These are phyloP conservation scores for Carnegiea gigantea DNA, from an alignment of 179 eudicot genomes.

Conservation along the genomic window DNA sequence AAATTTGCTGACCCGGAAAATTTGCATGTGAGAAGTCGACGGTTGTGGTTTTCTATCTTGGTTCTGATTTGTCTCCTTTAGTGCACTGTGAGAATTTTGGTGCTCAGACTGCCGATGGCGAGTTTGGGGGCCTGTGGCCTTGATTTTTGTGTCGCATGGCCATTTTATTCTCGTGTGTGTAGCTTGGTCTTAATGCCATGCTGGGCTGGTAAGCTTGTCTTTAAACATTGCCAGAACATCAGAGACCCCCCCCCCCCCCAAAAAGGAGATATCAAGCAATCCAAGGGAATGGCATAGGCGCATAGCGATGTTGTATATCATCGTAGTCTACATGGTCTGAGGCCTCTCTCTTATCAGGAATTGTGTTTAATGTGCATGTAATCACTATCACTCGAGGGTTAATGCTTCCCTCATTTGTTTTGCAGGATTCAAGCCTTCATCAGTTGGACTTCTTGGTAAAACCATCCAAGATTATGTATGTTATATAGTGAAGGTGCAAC, in stretches of 20 bases:
- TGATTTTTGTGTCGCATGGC: neutral
- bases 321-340: neutral
- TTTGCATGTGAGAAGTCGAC: neutral
- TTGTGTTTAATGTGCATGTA: neutral
- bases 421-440: slow-evolving; percentile 25
- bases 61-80: neutral
- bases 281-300: no score
- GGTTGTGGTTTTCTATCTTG: neutral
- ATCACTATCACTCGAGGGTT: neutral
- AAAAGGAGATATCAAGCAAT: no score
- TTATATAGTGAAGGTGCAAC: slow-evolving; percentile 21
- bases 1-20: neutral
- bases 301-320: no score
- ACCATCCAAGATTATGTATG: slow-evolving; percentile 14
- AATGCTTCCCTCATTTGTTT: slow-evolving; percentile 3
- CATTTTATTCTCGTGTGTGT: neutral
- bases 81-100: neutral
- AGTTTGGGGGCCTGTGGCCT: neutral
- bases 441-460: slow-evolving; percentile 7
- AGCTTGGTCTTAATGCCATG: neutral
- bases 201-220: no score
- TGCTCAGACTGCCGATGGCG: neutral
- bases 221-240: no score
- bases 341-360: neutral
- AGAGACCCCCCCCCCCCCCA: no score